A percentile compares a stretch with the other conserved stretches of the same genome.
These are phyloP conservation scores for Dactylonectria estremocensis DNA, from an alignment of 2,329 filamentous ascomycete species.

Conservation along the genomic window DNA sequence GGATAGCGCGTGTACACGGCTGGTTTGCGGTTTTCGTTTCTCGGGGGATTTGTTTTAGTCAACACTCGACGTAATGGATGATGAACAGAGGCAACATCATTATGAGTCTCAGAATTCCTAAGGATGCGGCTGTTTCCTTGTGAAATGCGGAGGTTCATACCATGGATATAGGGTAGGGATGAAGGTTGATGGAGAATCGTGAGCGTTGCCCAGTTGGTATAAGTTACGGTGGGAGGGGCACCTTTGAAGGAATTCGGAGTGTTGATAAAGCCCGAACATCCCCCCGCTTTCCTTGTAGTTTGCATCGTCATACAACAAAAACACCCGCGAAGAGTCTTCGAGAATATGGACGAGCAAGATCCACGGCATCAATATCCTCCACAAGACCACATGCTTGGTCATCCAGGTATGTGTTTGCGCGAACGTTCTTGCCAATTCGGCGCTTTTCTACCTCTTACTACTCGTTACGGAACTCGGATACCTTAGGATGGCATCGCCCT, in stretches of 20 bases:
- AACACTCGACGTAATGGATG: conserved; percentile 16
- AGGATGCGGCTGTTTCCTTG: conserved; percentile 15
- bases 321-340: too few species aligned
- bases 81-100: conserved; percentile 25
- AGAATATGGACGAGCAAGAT: too few species aligned
- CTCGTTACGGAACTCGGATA: too few species aligned
- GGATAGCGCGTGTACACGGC: conserved; percentile 26
- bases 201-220: conserved; percentile 2
- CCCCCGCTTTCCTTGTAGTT: too few species aligned
- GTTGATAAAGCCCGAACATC: too few species aligned
- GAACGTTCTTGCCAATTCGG: too few species aligned
- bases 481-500: too few species aligned
- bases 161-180: conserved; percentile 5
- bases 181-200: conserved; percentile 15
- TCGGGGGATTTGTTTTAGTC: conserved; percentile 9
- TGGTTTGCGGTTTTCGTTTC: conserved; percentile 5
- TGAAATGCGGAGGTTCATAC: conserved; percentile 32
- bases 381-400: too few species aligned
- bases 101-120: conserved; percentile 24
- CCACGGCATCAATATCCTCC: too few species aligned
- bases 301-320: too few species aligned
- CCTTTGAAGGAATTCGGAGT: background rate
- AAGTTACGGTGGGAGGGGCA: conserved; percentile 2
- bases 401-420: too few species aligned
- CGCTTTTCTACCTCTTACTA: too few species aligned